Evolutionary conservation across 2,329 filamentous ascomycete genomes (phyloP).

Genomic region (Neoarthrinium moseri): DNA sequence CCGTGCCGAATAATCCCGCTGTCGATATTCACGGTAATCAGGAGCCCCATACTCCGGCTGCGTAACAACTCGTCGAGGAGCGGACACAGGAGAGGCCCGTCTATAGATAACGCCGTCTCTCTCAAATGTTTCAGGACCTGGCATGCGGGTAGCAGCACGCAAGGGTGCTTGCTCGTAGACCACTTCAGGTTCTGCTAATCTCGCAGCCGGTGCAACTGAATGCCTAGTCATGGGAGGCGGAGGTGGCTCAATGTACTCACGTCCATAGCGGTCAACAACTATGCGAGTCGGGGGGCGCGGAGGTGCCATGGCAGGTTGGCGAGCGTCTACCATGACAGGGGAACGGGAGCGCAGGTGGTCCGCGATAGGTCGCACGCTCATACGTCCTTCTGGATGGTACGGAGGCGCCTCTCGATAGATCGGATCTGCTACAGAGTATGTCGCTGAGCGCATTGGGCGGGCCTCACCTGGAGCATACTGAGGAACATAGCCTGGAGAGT

Average conservation of each 20-base stretch:
- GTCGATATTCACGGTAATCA: slow-evolving; percentile 54
- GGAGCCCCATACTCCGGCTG: slow-evolving; percentile 57
- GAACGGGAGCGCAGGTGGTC: slow-evolving; percentile 50
- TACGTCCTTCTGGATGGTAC: slow-evolving; percentile 45
- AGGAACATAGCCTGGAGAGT: slow-evolving; percentile 35
- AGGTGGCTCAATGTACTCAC: slow-evolving; percentile 68
- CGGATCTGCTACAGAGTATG: slow-evolving; percentile 41
- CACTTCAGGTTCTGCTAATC: slow-evolving; percentile 49
- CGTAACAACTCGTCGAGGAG: slow-evolving; percentile 58
- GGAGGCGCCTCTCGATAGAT: slow-evolving; percentile 38
- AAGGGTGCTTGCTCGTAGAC: slow-evolving; percentile 65
- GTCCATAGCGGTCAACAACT: slow-evolving; percentile 79
- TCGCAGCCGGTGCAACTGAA: slow-evolving; percentile 47
- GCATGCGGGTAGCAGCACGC: slow-evolving; percentile 50
- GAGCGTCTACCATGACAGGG: slow-evolving; percentile 41
- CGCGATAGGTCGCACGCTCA: slow-evolving; percentile 47
- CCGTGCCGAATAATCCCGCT: slow-evolving; percentile 57
- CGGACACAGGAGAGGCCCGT: slow-evolving; percentile 47
- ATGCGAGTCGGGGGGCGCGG: slow-evolving; percentile 63
- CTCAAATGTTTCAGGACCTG: slow-evolving; percentile 44
- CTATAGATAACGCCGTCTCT: slow-evolving; percentile 51
- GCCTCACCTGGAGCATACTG: slow-evolving; percentile 36
- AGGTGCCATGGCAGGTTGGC: slow-evolving; percentile 48
- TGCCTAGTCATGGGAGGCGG: slow-evolving; percentile 39
- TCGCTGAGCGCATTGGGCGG: slow-evolving; percentile 36